Evolutionary conservation across 495 filamentous ascomycete species (phyloP).

Genomic region (Letharia lupina): DNA sequence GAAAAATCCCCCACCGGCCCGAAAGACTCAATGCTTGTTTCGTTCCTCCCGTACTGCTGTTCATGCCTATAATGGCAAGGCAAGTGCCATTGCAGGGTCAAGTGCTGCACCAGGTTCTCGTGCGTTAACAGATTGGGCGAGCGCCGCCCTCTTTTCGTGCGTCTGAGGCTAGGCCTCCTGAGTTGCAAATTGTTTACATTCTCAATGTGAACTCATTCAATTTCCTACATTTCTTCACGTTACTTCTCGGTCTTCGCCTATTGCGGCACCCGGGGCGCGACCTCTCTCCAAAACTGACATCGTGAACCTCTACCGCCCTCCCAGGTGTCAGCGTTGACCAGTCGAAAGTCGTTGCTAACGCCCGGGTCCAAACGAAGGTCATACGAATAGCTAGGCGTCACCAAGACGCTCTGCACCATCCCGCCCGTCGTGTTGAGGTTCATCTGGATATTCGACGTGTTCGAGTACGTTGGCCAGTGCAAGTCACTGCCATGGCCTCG

Average conservation of each 20-base stretch:
- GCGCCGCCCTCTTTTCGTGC: no score
- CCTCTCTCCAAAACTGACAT: conserved; percentile 1
- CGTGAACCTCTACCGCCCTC: conserved; percentile 43
- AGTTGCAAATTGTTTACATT: background rate
- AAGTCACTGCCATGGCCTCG: background rate
- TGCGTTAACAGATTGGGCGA: no score
- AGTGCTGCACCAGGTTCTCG: no score
- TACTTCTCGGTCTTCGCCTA: background rate
- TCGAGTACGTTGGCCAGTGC: conserved; percentile 31
- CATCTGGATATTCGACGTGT: conserved; percentile 30
- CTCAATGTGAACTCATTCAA: background rate
- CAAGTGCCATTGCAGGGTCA: no score
- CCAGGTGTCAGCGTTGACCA: conserved; percentile 42
- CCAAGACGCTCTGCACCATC: conserved; percentile 6
- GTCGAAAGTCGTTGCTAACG: conserved; percentile 36
- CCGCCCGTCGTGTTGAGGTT: conserved; percentile 49
- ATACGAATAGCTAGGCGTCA: conserved; percentile 10
- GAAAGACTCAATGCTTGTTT: no score
- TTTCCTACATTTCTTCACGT: background rate
- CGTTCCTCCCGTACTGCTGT: no score
- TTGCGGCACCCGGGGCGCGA: background rate
- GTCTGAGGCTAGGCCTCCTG: no score
- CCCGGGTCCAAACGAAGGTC: conserved; percentile 33
- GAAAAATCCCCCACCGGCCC: no score
- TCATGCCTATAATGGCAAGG: no score